Percentiles rank a stretch among this genome's conserved stretches.
Conservation (phyloP, 495 filamentous ascomycete genomes). For the Trichocladium uniseriatum region DNA sequence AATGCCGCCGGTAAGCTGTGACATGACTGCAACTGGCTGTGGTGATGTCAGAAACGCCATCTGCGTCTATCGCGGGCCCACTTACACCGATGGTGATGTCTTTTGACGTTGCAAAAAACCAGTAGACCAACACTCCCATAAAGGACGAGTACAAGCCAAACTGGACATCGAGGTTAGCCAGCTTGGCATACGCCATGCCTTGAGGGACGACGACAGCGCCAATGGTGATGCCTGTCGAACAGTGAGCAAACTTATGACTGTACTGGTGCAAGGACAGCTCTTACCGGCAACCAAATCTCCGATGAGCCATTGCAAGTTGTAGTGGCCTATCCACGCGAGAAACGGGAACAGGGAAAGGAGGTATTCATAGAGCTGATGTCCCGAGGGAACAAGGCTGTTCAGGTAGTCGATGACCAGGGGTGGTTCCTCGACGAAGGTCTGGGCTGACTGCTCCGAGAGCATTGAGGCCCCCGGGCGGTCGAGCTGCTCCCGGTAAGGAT, state of each 20-base stretch:
- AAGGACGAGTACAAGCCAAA: conserved; percentile 96
- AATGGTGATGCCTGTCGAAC: conserved; percentile 68
- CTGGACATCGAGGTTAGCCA: conserved; percentile 68
- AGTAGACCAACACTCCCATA: conserved; percentile 92
- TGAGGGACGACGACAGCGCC: conserved; percentile 94
- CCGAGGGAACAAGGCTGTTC: conserved; percentile 47
- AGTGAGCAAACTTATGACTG: conserved; percentile 9
- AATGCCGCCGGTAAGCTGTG: conserved; percentile 76
- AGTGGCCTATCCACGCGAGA: conserved; percentile 72
- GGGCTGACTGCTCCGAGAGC: conserved; percentile 63
- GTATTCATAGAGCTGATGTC: conserved; percentile 48
- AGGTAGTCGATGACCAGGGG: conserved; percentile 70
- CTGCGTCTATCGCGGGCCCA: conserved; percentile 7
- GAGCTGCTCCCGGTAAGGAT: conserved; percentile 47
- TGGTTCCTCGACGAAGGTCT: conserved; percentile 76
- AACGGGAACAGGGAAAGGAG: conserved; percentile 73
- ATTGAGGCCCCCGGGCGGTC: conserved; percentile 66
- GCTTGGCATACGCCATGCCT: conserved; percentile 89
- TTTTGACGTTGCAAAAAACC: conserved; percentile 98
- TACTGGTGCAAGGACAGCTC: conserved; percentile 9
- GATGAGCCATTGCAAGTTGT: conserved; percentile 80
- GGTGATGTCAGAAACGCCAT: conserved; percentile 3
- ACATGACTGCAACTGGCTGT: conserved; percentile 93
- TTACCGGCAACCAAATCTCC: conserved; percentile 87
- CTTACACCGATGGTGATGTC: conserved; percentile 97